Evolutionary conservation across 75 land plant species (phyloP), one percentile per base, ranked within the genome.

Genomic region (Pseudotsuga menziesii): DNA sequence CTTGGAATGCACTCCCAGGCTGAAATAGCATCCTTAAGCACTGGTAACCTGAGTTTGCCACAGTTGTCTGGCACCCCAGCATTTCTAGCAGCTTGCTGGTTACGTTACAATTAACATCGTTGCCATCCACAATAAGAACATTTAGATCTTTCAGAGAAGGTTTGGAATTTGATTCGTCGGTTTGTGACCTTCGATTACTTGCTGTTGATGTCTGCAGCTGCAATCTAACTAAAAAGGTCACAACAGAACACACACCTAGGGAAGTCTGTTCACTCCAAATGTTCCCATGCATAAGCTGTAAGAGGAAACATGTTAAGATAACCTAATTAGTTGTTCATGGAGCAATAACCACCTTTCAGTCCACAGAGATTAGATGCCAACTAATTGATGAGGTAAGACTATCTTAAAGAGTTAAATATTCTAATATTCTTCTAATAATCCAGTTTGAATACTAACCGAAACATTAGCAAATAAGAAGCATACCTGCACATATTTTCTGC

Each of bases 271-370:
- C 81, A 2, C 81, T 83, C 92, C 92, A 91, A 5, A 96, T 91
- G 76, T 88, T 87, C 5, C 99, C 99, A 58, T 88, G 86, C 97
- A 96, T 96, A 74, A 93, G 64, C 98, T 96, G 93, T 80, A 79
- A 20, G 6, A 66, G 71, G 36, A 64, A 32, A 66, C 35, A 66
- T 7, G 16, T 62, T 35, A 58, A 19, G 25, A 13, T 35, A 36
- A 0, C 39, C 0, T 3, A 36, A 36, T 36, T 36, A 36, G 39
- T 36, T 36, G 39, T 36, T 36, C 39, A 36, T 36, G 39, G 39
- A 36, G 39, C 39, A 36, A 36, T 36, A 36, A 36, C 39, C 39
- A 36, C 39, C 5, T 36, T 36, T 4, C 5, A 36, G 3, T 0
- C 39, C 1, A 36, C 39, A 36, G 3, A 4, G 5, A 36, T 36